Evolutionary conservation across 805 yeast genomes (phyloP), one percentile per base, ranked within the genome.

Genomic region (Ogataea sp.): DNA sequence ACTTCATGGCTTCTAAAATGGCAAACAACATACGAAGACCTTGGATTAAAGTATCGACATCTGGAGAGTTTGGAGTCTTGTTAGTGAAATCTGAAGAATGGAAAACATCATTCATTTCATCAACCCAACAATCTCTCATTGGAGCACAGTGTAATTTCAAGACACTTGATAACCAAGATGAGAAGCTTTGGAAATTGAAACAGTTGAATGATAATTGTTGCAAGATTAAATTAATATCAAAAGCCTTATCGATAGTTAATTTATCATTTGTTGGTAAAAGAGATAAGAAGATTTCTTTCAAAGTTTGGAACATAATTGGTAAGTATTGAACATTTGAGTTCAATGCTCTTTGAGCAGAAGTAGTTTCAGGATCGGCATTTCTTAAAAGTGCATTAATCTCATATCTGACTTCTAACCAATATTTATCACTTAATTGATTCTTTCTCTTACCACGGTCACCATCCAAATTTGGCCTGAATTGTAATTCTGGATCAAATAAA

Each of bases 141-240:
- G 97, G 97, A 6, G 96, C 96, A 62, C 96, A 88, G 57, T 86
- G 96, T 38, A 80, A 77, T 61, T 88, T 86, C 62, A 90, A 81
- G 25, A 87, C 75, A 25, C 71, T 67, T 2, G 86, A 77, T 32
- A 89, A 68, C 90, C 94, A 84, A 41, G 69, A 68, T 2, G 89
- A 73, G 50, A 87, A 70, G 28, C 73, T 70, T 16, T 77, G 73
- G 62, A 83, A 84, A 56, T 82, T 84, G 50, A 84, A 73, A n/a
- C 83, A 74, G 18, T 82, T 78, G 46, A 75, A 78, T 31, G 73
- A 61, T 38, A 88, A 57, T 56, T 87, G 94, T 62, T 87, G 95
- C 36, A 82, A 67, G 29, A 83, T 65, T 34, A 87, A 62, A 40
- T 83, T 89, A 14, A 83, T 69, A 60, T 88, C 95, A 65, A 88